These are phyloP conservation scores for Fusarium napiforme DNA, from an alignment of 2,329 filamentous ascomycete species.

Conservation along the genomic window DNA sequence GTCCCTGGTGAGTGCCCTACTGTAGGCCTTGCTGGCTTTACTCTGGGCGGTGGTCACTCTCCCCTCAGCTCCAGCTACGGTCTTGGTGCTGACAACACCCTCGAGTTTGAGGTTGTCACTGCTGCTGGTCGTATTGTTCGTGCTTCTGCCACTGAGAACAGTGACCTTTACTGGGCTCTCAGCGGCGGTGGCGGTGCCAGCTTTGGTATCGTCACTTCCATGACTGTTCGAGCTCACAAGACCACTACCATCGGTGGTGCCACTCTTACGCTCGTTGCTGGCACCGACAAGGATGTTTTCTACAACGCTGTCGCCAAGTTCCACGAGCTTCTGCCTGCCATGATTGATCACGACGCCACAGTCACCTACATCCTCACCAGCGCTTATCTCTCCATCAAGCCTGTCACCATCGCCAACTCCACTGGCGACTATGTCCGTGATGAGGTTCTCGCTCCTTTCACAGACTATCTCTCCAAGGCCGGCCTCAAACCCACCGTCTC, in stretches of 20 bases:
- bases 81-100: slow-evolving; percentile 67
- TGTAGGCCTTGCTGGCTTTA: slow-evolving; percentile 70
- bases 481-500: background rate
- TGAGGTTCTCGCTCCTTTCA: background rate
- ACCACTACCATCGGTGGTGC: slow-evolving; percentile 2
- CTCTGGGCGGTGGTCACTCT: slow-evolving; percentile 66
- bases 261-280: background rate
- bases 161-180: slow-evolving; percentile 72
- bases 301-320: background rate
- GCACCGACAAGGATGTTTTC: background rate
- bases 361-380: slow-evolving; percentile 61
- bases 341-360: slow-evolving; percentile 62
- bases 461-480: background rate
- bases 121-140: slow-evolving; percentile 58
- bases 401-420: slow-evolving; percentile 58
- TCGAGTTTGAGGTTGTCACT: slow-evolving; percentile 67
- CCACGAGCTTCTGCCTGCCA: slow-evolving; percentile 51
- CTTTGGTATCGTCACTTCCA: slow-evolving; percentile 66
- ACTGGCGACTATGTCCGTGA: slow-evolving; percentile 4
- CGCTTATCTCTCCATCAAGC: slow-evolving; percentile 52
- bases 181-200: slow-evolving; percentile 68
- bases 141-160: slow-evolving; percentile 59
- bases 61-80: slow-evolving; percentile 64
- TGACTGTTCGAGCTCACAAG: slow-evolving; percentile 62
- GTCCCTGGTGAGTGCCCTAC: slow-evolving; percentile 60